phyloP scores from a whole-genome alignment of 805 yeast species.

The Ogataea degrootiae region DNA sequence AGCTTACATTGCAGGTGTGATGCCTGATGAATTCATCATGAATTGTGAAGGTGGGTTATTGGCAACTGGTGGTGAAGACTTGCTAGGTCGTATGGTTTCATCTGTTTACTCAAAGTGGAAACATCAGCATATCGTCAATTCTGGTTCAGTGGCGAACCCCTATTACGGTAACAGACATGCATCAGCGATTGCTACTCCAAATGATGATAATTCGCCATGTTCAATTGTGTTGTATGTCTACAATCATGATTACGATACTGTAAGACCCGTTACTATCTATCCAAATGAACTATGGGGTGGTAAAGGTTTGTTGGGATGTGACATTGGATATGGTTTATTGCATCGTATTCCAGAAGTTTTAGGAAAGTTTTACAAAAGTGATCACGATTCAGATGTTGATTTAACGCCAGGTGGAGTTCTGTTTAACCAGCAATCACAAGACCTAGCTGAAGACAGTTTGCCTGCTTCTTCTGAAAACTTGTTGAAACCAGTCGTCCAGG shows the following conservation, averaged over 20 bases:
- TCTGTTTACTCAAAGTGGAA: conserved; percentile 40
- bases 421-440: conserved; percentile 9
- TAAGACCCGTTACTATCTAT: conserved; percentile 81
- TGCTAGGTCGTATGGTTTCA: conserved; percentile 62
- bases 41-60: conserved; percentile 85
- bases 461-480: conserved; percentile 9
- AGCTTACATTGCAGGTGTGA: conserved; percentile 75
- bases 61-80: conserved; percentile 82
- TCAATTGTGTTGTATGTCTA: conserved; percentile 65
- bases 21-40: conserved; percentile 84
- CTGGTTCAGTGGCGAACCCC: conserved; percentile 1
- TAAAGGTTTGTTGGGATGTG: conserved; percentile 82
- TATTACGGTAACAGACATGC: conserved; percentile 23
- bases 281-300: conserved; percentile 80
- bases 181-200: neutral
- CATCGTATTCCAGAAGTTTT: conserved; percentile 66
- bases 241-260: conserved; percentile 80
- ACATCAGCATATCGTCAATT: conserved; percentile 4
- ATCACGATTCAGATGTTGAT: conserved; percentile 16
- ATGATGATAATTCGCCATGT: conserved; percentile 13
- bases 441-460: neutral
- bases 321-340: conserved; percentile 87
- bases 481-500: conserved; percentile 19
- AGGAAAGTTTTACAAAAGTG: conserved; percentile 33
- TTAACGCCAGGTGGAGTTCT: conserved; percentile 23